Evolutionary conservation across 2,329 filamentous ascomycete genomes (phyloP).

Genomic region (Colletotrichum sp.): DNA sequence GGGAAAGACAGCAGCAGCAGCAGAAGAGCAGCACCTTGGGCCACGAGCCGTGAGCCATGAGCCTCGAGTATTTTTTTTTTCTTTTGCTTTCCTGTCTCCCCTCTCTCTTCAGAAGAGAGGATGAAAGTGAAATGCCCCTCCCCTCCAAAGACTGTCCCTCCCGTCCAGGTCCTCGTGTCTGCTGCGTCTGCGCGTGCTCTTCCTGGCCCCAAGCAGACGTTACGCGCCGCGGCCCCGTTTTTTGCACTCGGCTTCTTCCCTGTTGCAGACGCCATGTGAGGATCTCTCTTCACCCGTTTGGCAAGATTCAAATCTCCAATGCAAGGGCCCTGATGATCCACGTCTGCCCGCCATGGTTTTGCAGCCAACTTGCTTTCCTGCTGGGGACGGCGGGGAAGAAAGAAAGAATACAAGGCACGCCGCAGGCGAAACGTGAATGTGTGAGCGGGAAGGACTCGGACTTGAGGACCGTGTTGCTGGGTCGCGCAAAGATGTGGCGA

Average conservation of each 20-base stretch:
- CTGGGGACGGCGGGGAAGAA: neutral
- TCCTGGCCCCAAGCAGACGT: neutral
- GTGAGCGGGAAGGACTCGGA: neutral
- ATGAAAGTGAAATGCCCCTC: neutral
- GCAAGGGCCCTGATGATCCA: slow-evolving; percentile 10
- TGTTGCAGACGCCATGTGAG: neutral
- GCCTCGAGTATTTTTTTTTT: neutral
- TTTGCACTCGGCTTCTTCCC: neutral
- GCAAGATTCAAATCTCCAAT: neutral
- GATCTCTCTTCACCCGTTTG: neutral
- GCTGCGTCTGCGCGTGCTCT: neutral
- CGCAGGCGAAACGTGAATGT: neutral
- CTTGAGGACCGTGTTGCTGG: neutral
- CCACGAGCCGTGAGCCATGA: neutral
- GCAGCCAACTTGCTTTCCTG: neutral
- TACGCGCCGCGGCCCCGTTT: neutral
- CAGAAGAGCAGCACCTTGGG: neutral
- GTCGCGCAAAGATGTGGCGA: neutral
- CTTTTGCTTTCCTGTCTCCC: neutral
- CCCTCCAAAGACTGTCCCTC: neutral
- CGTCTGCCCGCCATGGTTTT: neutral
- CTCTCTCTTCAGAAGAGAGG: neutral
- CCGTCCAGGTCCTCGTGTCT: neutral
- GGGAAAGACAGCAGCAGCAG: neutral
- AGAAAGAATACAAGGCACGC: neutral